Base-by-base conservation (phyloP, 805 yeast genomes). In the Yarrowia divulgata region DNA sequence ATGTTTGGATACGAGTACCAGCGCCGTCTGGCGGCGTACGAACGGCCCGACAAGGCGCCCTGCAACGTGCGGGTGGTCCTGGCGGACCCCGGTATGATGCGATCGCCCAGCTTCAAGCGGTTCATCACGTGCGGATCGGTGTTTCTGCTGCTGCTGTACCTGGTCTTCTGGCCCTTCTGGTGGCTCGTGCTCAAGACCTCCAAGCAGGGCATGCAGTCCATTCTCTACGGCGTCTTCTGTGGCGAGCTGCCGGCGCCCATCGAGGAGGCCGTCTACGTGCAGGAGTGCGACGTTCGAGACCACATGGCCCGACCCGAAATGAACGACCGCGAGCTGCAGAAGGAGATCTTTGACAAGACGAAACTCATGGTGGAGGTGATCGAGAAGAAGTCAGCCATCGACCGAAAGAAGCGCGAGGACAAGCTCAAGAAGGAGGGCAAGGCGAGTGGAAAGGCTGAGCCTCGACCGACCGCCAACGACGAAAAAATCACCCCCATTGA, bases 21-120 rank as follows among this genome's bases (percentile, higher is more conserved):
- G 80, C 83, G 88, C 67, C 82, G 88, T 71, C 76, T 92, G 60
- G 82, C 84, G 66, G 77, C 72, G 0, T 85, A 84, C 72, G 88
- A 87, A 71, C 83, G 96, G 70, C 85, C 88, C 66, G 97, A 92
- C 78, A 74, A 79, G 39, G 85, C 88, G 29, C 90, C 91, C 1
- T 82, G 85, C 75, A 90, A 89, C 73, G 87, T 91, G 32, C 84
- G 88, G 64, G 84, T 92, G 29, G 85, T 89, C 70, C 75, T 92
- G 68, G 95, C 91, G 6, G 95, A 95, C 75, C 98, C 99, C 0
- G 99, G 99, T 0, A 73, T 93, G 43, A 90, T 91, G 90, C 84
- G 98, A 73, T 87, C 97, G 1, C 91, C 97, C 1, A 87, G 96
- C 34, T 88, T 94, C 48, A 87, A 95, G 73, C 84, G 97, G 69